A percentile compares a stretch with the other conserved stretches of the same genome.
These are phyloP conservation scores for Fraxinus ornus DNA, from an alignment of 305 asterid genomes.

Conservation along the genomic window DNA sequence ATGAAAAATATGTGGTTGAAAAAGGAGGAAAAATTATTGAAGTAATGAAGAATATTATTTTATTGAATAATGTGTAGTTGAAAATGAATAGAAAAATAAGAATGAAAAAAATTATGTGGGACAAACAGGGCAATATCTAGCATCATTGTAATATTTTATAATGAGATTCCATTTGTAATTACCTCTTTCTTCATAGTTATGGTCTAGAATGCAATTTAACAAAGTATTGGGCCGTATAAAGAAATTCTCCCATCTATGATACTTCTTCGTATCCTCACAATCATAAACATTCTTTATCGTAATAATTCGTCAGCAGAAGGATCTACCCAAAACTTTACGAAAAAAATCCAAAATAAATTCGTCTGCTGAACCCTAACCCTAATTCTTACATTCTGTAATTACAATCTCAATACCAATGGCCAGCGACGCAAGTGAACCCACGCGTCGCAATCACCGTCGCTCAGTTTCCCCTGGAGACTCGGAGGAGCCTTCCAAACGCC, in stretches of 20 bases:
- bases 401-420: slow-evolving; percentile 43
- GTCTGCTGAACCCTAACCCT: slow-evolving; percentile 27
- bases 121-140: too few relatives aligned
- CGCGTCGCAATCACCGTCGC: slow-evolving; percentile 67
- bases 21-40: too few relatives aligned
- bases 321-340: background rate
- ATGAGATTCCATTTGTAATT: background rate
- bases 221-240: background rate
- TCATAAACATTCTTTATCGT: background rate
- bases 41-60: too few relatives aligned
- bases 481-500: slow-evolving; percentile 77
- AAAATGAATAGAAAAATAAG: too few relatives aligned
- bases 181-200: background rate
- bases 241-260: background rate
- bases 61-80: too few relatives aligned
- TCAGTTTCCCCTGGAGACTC: slow-evolving; percentile 58
- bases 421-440: slow-evolving; percentile 55
- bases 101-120: too few relatives aligned
- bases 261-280: background rate
- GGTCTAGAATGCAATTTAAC: background rate
- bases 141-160: background rate
- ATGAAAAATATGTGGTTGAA: too few relatives aligned
- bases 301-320: background rate
- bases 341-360: background rate
- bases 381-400: slow-evolving; percentile 29